Base-by-base conservation (phyloP, 768 basidiomycete species). In the Russula olivacea region DNA sequence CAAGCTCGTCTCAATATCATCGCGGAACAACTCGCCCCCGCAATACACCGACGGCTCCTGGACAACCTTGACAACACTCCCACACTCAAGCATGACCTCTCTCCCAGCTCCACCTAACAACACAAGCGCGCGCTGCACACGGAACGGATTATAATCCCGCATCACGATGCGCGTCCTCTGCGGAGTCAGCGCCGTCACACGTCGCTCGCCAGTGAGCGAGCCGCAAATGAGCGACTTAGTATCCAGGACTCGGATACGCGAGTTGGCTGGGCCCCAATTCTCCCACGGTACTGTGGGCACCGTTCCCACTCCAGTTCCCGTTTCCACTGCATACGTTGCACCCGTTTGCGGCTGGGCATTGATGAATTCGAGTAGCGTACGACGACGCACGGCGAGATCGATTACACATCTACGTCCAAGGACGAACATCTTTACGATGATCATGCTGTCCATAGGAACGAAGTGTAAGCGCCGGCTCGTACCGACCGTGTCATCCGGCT, bases 111-210 rank as follows among this genome's bases (percentile, higher is more conserved):
- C 10, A 0, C 36, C 36, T 0, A 36, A 36, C n/a, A 48, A 28
- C 21, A 7, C 61, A 1, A 56, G 48, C 30, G 61, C 55, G 2
- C 30, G 48, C 9, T 30, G 36, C 10, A 61, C 40, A 2, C 61
- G 54, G 48, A 41, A 61, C 21, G 61, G 55, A 10, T 61, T 61
- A 15, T 50, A 61, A 14, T 61, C 61, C 5, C 55, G 36, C 40
- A 61, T 32, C 10, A 28, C 51, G 55, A 61, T 41, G 7, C 48
- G 11, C 48, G 36, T 49, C 32, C 30, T 30, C 30, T 32, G 7
- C 32, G 30, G 30, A 30, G 30, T 14, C 0, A 9, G 48, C 48
- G 8, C 61, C 14, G 48, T 61, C 54, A 48, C 61, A 1, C 55
- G 54, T 9, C 61, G 55, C 48, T 61, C 61, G 38, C 61, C 61